Evolutionary conservation across 768 basidiomycete species (phyloP).

Genomic region (Lentinula sp.): DNA sequence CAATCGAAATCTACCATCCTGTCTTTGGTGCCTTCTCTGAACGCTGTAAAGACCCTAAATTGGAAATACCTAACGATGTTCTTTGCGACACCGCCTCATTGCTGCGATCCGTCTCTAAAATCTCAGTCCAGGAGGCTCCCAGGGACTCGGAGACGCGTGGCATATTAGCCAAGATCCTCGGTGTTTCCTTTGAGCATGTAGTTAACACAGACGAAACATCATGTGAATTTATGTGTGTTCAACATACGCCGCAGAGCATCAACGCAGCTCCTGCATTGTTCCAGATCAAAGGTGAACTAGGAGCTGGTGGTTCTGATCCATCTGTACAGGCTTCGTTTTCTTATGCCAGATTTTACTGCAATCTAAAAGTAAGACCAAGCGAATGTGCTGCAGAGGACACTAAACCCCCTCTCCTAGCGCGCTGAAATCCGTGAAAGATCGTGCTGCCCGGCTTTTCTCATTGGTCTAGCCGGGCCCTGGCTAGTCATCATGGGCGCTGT

Average conservation of each 20-base stretch:
- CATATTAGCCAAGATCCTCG: background rate
- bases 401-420: conserved; percentile 10
- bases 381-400: background rate
- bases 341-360: conserved; percentile 7
- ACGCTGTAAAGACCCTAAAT: conserved; percentile 8
- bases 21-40: conserved; percentile 13
- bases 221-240: background rate
- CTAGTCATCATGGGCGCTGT: conserved; percentile 26
- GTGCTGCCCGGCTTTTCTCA: conserved; percentile 25
- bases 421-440: conserved; percentile 7
- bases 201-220: background rate
- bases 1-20: conserved; percentile 10
- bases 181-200: background rate
- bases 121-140: background rate
- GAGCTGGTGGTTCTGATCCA: conserved; percentile 15
- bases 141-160: background rate
- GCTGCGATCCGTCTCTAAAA: conserved; percentile 3
- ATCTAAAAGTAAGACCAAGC: background rate
- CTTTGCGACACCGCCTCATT: background rate
- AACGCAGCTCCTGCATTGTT: background rate
- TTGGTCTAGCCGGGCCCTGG: conserved; percentile 25
- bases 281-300: conserved; percentile 13
- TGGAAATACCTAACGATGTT: conserved; percentile 6
- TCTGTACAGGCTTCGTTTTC: conserved; percentile 17
- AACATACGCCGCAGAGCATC: background rate